Conservation (phyloP, 2,329 filamentous ascomycete genomes). For the Penicillium sp. region DNA sequence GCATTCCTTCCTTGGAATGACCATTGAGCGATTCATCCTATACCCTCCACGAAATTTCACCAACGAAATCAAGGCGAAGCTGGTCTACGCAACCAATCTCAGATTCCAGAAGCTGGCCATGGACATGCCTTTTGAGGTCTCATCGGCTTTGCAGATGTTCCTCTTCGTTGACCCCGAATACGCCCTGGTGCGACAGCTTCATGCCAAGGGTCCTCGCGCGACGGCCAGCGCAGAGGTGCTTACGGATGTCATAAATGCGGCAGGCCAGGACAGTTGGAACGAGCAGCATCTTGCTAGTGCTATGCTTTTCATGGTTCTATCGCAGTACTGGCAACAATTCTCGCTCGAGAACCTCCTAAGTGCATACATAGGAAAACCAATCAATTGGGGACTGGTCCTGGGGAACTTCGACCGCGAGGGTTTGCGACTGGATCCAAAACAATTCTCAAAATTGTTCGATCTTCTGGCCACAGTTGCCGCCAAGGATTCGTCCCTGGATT, state of each 20-base stretch:
- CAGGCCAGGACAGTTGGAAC: constrained; percentile 59
- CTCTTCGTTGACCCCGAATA: constrained; percentile 38
- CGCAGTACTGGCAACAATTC: constrained; percentile 56
- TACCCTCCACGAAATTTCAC: constrained; percentile 83
- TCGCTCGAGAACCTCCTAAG: constrained; percentile 63
- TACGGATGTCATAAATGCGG: constrained; percentile 52
- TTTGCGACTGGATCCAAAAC: constrained; percentile 66
- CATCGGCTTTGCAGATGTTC: constrained; percentile 42
- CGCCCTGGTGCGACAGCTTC: constrained; percentile 58
- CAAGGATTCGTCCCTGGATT: constrained; percentile 62
- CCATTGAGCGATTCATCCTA: constrained; percentile 81
- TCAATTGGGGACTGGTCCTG: constrained; percentile 66
- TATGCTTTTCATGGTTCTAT: constrained; percentile 64
- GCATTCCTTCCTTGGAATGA: constrained; percentile 65
- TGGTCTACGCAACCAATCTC: constrained; percentile 58
- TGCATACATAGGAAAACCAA: constrained; percentile 49
- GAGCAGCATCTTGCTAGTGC: constrained; percentile 79
- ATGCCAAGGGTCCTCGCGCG: constrained; percentile 66
- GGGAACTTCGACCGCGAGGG: constrained; percentile 73
- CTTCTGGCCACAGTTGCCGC: constrained; percentile 67
- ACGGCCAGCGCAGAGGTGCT: constrained; percentile 69
- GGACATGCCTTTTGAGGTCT: constrained; percentile 39
- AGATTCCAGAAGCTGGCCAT: constrained; percentile 59
- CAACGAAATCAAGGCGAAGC: constrained; percentile 62
- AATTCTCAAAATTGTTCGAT: constrained; percentile 77